These are phyloP conservation scores for Symmetrospora coprosmae DNA, from an alignment of 768 basidiomycete genomes.

Conservation along the genomic window DNA sequence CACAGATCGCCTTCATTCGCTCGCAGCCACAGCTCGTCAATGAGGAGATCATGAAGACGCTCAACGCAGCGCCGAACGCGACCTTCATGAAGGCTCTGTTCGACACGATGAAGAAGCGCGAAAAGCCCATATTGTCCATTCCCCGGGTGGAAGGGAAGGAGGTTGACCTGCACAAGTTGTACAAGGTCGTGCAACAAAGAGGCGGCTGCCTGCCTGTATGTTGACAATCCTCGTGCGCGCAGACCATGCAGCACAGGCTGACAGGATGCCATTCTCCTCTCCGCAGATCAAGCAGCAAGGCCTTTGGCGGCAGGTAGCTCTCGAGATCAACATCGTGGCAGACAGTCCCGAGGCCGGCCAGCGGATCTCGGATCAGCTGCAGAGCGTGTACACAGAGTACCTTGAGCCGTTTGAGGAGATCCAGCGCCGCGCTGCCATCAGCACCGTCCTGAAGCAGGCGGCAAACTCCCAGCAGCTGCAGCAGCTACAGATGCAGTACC, in stretches of 20 bases:
- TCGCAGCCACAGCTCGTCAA: background rate
- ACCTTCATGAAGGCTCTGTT: constrained; percentile 31
- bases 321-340: constrained; percentile 23
- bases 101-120: constrained; percentile 31
- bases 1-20: too few relatives aligned
- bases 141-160: constrained; percentile 28
- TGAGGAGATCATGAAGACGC: constrained; percentile 15
- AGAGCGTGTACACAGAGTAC: constrained; percentile 23
- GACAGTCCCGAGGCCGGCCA: constrained; percentile 9
- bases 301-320: constrained; percentile 27
- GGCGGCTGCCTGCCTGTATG: constrained; percentile 23
- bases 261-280: background rate
- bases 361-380: constrained; percentile 27
- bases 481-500: background rate
- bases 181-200: constrained; percentile 23
- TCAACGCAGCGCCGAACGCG: constrained; percentile 12
- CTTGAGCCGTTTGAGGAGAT: constrained; percentile 31
- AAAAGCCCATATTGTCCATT: constrained; percentile 28
- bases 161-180: constrained; percentile 30
- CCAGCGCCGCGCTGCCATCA: constrained; percentile 4
- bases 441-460: background rate
- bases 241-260: background rate
- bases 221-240: background rate
- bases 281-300: constrained; percentile 22
- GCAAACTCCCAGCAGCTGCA: constrained; percentile 5